These are phyloP conservation scores for Phlyctochytrium planicorne DNA, from an alignment of 192 early-diverging fungal genomes.

Conservation along the genomic window DNA sequence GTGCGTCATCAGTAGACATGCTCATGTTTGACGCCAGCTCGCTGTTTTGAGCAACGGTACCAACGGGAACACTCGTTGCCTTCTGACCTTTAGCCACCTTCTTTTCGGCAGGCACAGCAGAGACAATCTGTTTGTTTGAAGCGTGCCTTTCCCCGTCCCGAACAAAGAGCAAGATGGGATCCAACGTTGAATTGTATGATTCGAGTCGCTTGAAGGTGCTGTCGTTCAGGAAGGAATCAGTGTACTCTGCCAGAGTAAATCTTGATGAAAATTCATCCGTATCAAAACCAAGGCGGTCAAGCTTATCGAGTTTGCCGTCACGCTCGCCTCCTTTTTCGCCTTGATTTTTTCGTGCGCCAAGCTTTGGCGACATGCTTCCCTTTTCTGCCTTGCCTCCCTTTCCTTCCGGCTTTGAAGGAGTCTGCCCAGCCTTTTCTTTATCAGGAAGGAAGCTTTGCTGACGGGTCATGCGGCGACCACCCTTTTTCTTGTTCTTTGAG, in stretches of 20 bases:
- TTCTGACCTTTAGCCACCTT: constrained; percentile 19
- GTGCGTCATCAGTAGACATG: neutral
- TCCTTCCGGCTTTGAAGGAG: constrained; percentile 25
- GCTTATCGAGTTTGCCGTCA: constrained; percentile 22
- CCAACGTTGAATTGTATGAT: constrained; percentile 32
- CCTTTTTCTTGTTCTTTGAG: constrained; percentile 37
- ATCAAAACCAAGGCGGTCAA: constrained; percentile 17
- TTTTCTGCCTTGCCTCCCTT: constrained; percentile 22
- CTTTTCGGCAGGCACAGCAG: constrained; percentile 36
- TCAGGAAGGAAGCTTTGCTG: constrained; percentile 12
- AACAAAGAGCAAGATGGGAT: constrained; percentile 29
- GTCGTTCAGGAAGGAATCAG: constrained; percentile 43
- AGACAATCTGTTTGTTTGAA: neutral
- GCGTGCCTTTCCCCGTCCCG: constrained; percentile 37
- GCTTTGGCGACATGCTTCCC: constrained; percentile 40
- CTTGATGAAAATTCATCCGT: constrained; percentile 31
- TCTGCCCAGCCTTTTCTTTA: constrained; percentile 36
- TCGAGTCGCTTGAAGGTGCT: constrained; percentile 42
- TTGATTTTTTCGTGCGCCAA: constrained; percentile 20
- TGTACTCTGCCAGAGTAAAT: constrained; percentile 29
- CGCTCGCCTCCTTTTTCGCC: constrained; percentile 14
- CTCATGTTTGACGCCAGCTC: constrained; percentile 16
- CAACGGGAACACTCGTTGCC: neutral
- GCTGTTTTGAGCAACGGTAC: neutral
- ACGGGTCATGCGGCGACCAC: constrained; percentile 17